Conservation (phyloP, 73 alveolate species). For the Tetrahymena borealis region DNA sequence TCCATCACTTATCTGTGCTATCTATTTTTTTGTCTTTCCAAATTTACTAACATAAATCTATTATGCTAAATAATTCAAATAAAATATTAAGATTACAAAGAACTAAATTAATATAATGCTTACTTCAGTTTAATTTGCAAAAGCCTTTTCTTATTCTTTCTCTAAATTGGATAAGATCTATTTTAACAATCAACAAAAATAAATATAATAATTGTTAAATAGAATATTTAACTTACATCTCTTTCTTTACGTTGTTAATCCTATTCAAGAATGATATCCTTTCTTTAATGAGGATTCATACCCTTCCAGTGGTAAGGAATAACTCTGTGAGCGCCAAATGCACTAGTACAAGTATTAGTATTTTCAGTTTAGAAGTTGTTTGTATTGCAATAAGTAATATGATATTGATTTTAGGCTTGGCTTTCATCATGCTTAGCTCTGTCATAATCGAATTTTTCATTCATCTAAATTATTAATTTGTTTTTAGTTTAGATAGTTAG, state of each 20-base stretch:
- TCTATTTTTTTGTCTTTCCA: constrained; percentile 35
- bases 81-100: not conserved
- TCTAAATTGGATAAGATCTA: constrained; percentile 36
- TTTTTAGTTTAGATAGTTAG: not conserved
- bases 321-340: constrained; percentile 78
- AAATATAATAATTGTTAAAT: not conserved
- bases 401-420: not conserved
- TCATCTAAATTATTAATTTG: not conserved
- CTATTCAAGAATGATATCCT: constrained; percentile 50
- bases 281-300: constrained; percentile 47
- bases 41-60: constrained; percentile 8
- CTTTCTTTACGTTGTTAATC: constrained; percentile 50
- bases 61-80: not conserved
- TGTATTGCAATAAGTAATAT: not conserved
- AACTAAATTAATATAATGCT: not conserved
- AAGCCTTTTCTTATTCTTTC: constrained; percentile 56
- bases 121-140: constrained; percentile 53
- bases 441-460: not conserved
- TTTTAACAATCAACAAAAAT: not conserved
- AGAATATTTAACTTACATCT: not conserved
- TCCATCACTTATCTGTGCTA: constrained; percentile 5
- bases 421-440: not conserved
- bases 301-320: constrained; percentile 85
- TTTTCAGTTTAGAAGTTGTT: constrained; percentile 6
- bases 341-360: constrained; percentile 57